A percentile compares a stretch with the other conserved stretches of the same genome.
Evolutionary conservation across 768 basidiomycete species (phyloP).

Genomic region (Panellus pusillus): DNA sequence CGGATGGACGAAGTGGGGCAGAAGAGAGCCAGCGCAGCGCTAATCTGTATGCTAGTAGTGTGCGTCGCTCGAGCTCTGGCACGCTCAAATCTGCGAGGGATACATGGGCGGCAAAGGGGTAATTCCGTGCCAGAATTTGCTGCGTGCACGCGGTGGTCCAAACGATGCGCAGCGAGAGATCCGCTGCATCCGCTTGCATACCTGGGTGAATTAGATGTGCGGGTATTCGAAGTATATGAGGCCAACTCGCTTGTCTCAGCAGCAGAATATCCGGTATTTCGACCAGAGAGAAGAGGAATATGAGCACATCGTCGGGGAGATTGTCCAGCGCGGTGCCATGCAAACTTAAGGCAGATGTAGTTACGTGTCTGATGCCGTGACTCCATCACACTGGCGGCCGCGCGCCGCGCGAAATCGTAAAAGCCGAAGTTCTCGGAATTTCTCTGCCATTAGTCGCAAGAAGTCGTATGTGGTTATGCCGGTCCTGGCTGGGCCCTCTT

Average conservation of each 20-base stretch:
- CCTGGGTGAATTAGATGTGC: constrained; percentile 32
- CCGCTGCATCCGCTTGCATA: constrained; percentile 46
- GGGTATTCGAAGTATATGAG: neutral
- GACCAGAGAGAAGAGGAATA: constrained; percentile 4
- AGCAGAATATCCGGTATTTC: constrained; percentile 3
- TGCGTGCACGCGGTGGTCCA: constrained; percentile 53
- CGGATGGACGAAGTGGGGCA: constrained; percentile 10
- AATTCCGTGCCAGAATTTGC: constrained; percentile 44
- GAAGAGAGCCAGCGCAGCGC: constrained; percentile 48
- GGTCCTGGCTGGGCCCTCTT: too few species aligned
- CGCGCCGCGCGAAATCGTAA: too few species aligned
- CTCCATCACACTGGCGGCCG: too few species aligned
- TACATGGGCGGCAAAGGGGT: constrained; percentile 44
- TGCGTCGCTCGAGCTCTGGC: constrained; percentile 45
- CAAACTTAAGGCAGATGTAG: too few species aligned
- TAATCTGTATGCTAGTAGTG: constrained; percentile 45
- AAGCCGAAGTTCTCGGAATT: too few species aligned
- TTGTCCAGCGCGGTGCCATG: neutral
- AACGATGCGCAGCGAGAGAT: constrained; percentile 52
- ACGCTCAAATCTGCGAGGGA: constrained; percentile 30
- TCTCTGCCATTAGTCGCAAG: too few species aligned
- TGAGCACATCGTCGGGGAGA: constrained; percentile 11
- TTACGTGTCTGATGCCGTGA: too few species aligned
- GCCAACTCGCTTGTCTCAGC: constrained; percentile 7
- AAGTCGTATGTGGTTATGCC: too few species aligned